Conservation (phyloP, 2,329 filamentous ascomycete genomes). For the Penicillium sp. region DNA sequence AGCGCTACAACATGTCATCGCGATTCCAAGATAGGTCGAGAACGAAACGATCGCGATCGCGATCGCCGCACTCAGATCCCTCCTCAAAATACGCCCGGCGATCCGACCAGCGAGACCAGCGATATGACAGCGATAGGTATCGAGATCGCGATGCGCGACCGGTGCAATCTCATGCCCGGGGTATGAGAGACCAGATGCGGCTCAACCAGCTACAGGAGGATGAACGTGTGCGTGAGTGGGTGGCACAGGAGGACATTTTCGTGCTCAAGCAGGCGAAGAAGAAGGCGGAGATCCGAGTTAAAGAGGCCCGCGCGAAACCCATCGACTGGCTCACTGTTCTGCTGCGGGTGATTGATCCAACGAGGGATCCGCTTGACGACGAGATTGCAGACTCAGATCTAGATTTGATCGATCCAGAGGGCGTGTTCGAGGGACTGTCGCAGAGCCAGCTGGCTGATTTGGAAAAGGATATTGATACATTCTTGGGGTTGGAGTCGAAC, state of each 20-base stretch:
- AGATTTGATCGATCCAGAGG: slow-evolving; percentile 77
- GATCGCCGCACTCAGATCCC: slow-evolving; percentile 48
- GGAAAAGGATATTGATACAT: slow-evolving; percentile 80
- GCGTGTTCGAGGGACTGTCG: slow-evolving; percentile 75
- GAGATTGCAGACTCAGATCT: slow-evolving; percentile 79
- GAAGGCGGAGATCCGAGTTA: slow-evolving; percentile 93
- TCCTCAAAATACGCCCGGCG: slow-evolving; percentile 43
- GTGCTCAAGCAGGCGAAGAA: slow-evolving; percentile 97
- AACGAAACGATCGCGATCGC: slow-evolving; percentile 47
- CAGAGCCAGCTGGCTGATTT: slow-evolving; percentile 73
- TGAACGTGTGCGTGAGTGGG: slow-evolving; percentile 79
- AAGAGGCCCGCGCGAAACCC: slow-evolving; percentile 85
- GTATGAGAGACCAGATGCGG: slow-evolving; percentile 51
- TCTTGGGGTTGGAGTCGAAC: slow-evolving; percentile 80
- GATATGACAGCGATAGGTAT: slow-evolving; percentile 29
- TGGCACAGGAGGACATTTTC: slow-evolving; percentile 94
- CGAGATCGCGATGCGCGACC: slow-evolving; percentile 30
- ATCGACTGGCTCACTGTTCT: slow-evolving; percentile 95
- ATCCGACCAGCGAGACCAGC: slow-evolving; percentile 36
- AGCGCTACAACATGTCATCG: slow-evolving; percentile 37
- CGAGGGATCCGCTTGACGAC: slow-evolving; percentile 79
- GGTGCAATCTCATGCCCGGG: slow-evolving; percentile 32
- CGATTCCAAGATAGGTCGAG: slow-evolving; percentile 39
- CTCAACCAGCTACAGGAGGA: slow-evolving; percentile 69
- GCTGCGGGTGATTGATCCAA: slow-evolving; percentile 82